These are phyloP conservation scores for Grifola frondosa DNA, from an alignment of 1,284 basidiomycete genomes.

Conservation along the genomic window DNA sequence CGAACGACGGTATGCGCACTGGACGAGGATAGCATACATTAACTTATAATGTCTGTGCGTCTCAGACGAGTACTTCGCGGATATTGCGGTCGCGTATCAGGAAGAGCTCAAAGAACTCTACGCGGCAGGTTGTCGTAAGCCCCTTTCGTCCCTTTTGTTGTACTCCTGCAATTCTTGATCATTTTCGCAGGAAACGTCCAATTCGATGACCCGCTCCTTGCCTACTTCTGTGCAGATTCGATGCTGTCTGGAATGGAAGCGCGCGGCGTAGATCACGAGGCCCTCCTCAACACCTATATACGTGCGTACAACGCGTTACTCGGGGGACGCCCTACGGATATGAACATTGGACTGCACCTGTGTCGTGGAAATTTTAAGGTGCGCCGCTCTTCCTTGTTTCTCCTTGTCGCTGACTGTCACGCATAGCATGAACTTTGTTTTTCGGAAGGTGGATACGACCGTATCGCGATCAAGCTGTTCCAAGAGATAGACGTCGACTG, in stretches of 20 bases:
- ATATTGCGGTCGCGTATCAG: constrained; percentile 68
- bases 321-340: constrained; percentile 56
- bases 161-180: no score
- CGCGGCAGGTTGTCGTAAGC: constrained; percentile 68
- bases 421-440: constrained; percentile 61
- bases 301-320: constrained; percentile 69
- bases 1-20: constrained; percentile 57
- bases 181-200: constrained; percentile 74
- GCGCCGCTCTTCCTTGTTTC: no score
- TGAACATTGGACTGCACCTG: constrained; percentile 71
- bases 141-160: no score
- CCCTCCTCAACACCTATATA: constrained; percentile 69
- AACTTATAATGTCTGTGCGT: no score
- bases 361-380: constrained; percentile 80
- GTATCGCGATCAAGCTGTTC: constrained; percentile 75
- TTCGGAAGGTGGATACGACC: constrained; percentile 72
- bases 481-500: constrained; percentile 70
- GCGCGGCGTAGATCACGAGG: constrained; percentile 60
- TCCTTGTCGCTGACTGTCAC: not conserved
- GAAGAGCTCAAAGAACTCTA: constrained; percentile 75
- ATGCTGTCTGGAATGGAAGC: constrained; percentile 66
- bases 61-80: constrained; percentile 73
- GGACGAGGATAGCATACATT: no score
- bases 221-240: constrained; percentile 62
- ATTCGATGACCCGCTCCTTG: constrained; percentile 72